Evolutionary conservation across 768 basidiomycete genomes (phyloP), one percentile per base, ranked within the genome.

Genomic region (Floccularia luteovirens): DNA sequence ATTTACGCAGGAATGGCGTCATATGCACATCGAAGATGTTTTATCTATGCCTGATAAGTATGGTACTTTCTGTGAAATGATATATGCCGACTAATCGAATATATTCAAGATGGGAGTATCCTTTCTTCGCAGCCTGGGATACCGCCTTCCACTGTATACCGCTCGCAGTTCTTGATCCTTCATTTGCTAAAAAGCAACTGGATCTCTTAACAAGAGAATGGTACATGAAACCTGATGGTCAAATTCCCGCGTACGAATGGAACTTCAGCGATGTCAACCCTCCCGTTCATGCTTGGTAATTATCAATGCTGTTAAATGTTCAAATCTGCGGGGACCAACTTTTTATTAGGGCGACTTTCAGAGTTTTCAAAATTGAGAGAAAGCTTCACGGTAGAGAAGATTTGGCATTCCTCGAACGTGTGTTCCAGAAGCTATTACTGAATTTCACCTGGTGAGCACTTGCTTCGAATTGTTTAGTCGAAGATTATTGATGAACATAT

Each of bases 131-230:
- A 0, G 93, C 93, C 36, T 94, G 90, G 90, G 90, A 94, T 58
- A 91, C 86, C 0, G 96, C 96, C n/a, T 99, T 99, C 71, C 96
- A 99, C 56, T 97, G 94, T 53, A 91, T 99, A 48, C 96, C 96
- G 0, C 75, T 99, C 11, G 96, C 96, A 8, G 78, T 98, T 47
- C 87, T 99, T 22, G 96, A 99, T 55, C 84, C 96, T 1, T 69
- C 79, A 1, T 98, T 96, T 53, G 93, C 96, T 17, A 99, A 99
- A 70, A 93, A 94, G 58, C 96, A 99, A 58, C 75, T 99, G 24
- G 94, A 97, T 59, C 57, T 98, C 44, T 73, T 99, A 52, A 97
- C 94, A 2, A 74, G 96, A 41, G 96, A 99, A 63, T 99, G 96
- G 96, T 99, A 98, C 64, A 89, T 90, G 87, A 96, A 96, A 58